Conservation (phyloP, 805 yeast genomes). For the Yamadazyma nakazawae region DNA sequence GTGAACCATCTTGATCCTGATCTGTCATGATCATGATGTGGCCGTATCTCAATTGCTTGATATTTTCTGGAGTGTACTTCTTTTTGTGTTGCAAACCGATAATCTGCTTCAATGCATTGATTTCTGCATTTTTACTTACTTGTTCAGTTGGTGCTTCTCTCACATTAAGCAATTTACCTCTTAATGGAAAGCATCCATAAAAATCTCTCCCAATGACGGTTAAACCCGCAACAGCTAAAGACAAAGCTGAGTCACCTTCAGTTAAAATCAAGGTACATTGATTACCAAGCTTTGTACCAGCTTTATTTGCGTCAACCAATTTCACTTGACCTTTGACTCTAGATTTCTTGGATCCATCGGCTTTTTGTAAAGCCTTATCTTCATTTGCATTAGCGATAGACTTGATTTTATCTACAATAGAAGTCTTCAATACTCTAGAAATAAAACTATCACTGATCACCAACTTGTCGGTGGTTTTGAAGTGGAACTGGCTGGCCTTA, state of each 20-base stretch:
- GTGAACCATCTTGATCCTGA: constrained; percentile 99
- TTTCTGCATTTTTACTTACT: constrained; percentile 87
- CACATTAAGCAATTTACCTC: constrained; percentile 93
- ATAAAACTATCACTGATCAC: constrained; percentile 77
- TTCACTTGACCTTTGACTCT: constrained; percentile 88
- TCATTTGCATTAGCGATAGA: constrained; percentile 87
- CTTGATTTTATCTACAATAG: constrained; percentile 67
- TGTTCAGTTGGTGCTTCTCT: constrained; percentile 98
- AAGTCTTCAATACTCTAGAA: constrained; percentile 63
- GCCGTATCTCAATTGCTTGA: constrained; percentile 82
- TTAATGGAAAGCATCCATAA: constrained; percentile 91
- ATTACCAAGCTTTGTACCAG: constrained; percentile 90
- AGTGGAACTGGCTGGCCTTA: constrained; percentile 83
- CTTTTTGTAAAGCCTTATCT: constrained; percentile 78
- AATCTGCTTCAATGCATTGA: constrained; percentile 91
- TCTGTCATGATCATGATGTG: constrained; percentile 99
- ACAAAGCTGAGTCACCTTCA: constrained; percentile 95
- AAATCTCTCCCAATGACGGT: constrained; percentile 93
- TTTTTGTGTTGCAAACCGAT: constrained; percentile 94
- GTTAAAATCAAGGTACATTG: constrained; percentile 91
- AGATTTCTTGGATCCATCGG: constrained; percentile 80
- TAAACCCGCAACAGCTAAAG: constrained; percentile 89
- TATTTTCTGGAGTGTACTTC: constrained; percentile 57
- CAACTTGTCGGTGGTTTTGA: constrained; percentile 52
- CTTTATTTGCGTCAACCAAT: constrained; percentile 92